Evolutionary conservation across 768 basidiomycete genomes (phyloP).

Genomic region (Leccinellum rugosiceps): DNA sequence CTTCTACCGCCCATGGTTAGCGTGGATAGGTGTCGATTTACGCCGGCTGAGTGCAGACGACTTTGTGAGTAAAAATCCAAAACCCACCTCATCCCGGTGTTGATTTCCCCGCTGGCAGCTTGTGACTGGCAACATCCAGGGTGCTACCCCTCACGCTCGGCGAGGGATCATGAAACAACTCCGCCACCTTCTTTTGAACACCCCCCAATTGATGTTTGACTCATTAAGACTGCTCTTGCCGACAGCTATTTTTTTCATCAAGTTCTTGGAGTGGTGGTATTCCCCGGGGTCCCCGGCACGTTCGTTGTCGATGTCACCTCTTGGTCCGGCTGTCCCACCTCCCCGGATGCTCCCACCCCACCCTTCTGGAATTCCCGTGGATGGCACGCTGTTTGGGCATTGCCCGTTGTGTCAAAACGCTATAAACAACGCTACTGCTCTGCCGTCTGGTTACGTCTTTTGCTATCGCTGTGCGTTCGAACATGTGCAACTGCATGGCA

Average conservation of each 20-base stretch:
- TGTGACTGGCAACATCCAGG: conserved; percentile 12
- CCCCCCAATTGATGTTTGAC: conserved; percentile 68
- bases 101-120: conserved; percentile 15
- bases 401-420: conserved; percentile 76
- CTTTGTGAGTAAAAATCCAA: conserved; percentile 48
- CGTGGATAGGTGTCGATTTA: conserved; percentile 80
- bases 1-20: conserved; percentile 89
- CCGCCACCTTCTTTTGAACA: conserved; percentile 44
- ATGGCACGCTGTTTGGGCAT: conserved; percentile 64
- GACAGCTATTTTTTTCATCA: conserved; percentile 90
- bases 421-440: conserved; percentile 83
- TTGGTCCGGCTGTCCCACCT: conserved; percentile 71
- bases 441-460: conserved; percentile 92
- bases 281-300: conserved; percentile 86
- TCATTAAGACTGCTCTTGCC: conserved; percentile 79
- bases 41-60: conserved; percentile 78
- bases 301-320: conserved; percentile 56
- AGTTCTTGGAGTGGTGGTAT: conserved; percentile 99
- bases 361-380: conserved; percentile 65
- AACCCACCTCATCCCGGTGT: not conserved
- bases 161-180: conserved; percentile 42
- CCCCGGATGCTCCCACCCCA: conserved; percentile 75
- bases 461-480: conserved; percentile 91
- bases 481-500: conserved; percentile 70
- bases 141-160: conserved; percentile 20